phyloP scores from a whole-genome alignment of 1,139 yeast genomes.

The Saccharomyces hybrid region DNA sequence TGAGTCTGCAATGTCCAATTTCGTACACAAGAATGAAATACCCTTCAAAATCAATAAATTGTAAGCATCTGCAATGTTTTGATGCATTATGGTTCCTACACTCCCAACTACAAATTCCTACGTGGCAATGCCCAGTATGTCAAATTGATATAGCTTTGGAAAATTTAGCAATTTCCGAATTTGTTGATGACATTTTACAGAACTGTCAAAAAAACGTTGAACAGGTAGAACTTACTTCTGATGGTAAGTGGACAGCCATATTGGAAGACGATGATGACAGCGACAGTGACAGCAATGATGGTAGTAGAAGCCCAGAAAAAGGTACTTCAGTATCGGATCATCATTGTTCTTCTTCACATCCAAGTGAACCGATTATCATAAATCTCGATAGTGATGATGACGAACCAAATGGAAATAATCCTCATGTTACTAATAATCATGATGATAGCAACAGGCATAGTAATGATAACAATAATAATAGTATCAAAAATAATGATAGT shows the following conservation, averaged over 20 bases:
- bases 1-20: conserved; percentile 57
- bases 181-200: conserved; percentile 44
- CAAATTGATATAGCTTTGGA: conserved; percentile 37
- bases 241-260: conserved; percentile 52
- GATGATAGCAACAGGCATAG: neutral
- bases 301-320: conserved; percentile 3
- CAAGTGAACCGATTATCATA: conserved; percentile 25
- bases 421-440: neutral
- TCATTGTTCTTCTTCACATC: neutral
- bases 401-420: neutral
- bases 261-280: conserved; percentile 27
- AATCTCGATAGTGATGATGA: conserved; percentile 27
- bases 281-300: conserved; percentile 3
- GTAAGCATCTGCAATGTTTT: conserved; percentile 66
- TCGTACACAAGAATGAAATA: conserved; percentile 51
- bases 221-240: conserved; percentile 44
- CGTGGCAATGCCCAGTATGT: conserved; percentile 68
- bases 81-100: conserved; percentile 55
- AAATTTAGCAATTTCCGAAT: conserved; percentile 57
- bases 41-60: conserved; percentile 52
- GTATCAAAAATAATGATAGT: conserved; percentile 1
- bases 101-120: conserved; percentile 53
- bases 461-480: neutral
- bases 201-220: conserved; percentile 43
- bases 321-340: neutral